Evolutionary conservation across 306 rosid genomes (phyloP).

Genomic region (Vigna radiata): DNA sequence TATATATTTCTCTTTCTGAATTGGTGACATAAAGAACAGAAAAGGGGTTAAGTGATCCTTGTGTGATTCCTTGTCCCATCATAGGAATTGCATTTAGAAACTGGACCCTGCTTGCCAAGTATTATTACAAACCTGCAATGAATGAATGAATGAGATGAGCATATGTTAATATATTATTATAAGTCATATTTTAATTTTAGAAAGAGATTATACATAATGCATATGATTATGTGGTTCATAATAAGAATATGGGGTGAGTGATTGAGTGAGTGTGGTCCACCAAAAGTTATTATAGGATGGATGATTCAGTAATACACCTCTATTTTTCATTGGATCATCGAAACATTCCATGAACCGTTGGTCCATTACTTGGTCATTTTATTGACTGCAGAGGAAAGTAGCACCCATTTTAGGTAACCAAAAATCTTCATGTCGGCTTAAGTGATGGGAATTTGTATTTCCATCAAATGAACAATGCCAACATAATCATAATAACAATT

Average conservation of each 20-base stretch:
- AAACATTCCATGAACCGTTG: constrained; percentile 57
- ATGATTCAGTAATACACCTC: constrained; percentile 53
- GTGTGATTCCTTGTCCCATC: constrained; percentile 60
- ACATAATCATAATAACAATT: constrained; percentile 54
- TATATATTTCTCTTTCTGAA: constrained; percentile 18
- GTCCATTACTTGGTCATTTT: constrained; percentile 49
- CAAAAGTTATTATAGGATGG: constrained; percentile 38
- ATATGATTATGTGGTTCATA: too few relatives aligned
- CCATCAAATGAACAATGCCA: constrained; percentile 40
- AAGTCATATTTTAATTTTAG: too few relatives aligned
- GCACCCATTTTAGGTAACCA: constrained; percentile 56
- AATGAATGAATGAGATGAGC: too few relatives aligned
- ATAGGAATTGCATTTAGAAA: constrained; percentile 40
- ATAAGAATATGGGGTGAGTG: neutral
- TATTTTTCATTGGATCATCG: constrained; percentile 49
- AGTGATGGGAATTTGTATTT: constrained; percentile 52
- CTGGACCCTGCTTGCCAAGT: constrained; percentile 48
- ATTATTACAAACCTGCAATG: neutral
- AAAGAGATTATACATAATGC: neutral
- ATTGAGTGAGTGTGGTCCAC: constrained; percentile 56
- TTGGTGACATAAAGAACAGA: neutral
- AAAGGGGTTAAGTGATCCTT: constrained; percentile 50
- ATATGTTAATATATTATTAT: too few relatives aligned
- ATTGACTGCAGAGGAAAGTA: constrained; percentile 51
- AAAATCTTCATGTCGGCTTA: constrained; percentile 55